These are phyloP conservation scores for Daldinia sp. DNA, from an alignment of 2,329 filamentous ascomycete genomes.

Conservation along the genomic window DNA sequence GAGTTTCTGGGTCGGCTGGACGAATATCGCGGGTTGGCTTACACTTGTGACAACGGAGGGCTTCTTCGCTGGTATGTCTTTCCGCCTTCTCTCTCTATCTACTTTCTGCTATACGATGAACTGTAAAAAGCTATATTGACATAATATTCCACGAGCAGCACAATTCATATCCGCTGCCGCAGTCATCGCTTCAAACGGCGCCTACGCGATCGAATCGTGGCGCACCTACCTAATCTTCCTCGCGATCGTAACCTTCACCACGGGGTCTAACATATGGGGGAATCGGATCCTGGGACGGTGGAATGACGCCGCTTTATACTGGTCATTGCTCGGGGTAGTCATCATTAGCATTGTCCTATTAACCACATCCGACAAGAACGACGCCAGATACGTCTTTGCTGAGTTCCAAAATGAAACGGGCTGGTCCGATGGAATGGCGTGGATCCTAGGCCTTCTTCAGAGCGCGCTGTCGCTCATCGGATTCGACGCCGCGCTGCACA, in stretches of 20 bases:
- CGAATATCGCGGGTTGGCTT: constrained; percentile 57
- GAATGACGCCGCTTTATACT: constrained; percentile 54
- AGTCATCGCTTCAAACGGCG: constrained; percentile 51
- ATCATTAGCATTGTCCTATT: constrained; percentile 55
- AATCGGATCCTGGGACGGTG: constrained; percentile 52
- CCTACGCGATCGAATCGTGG: constrained; percentile 50
- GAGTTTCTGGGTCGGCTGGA: constrained; percentile 56
- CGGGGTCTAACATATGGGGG: constrained; percentile 52
- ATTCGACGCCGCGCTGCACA: constrained; percentile 56
- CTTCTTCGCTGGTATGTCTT: constrained; percentile 51
- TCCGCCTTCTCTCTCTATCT: background rate
- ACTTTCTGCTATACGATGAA: background rate
- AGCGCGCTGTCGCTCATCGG: constrained; percentile 50
- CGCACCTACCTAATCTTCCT: constrained; percentile 55
- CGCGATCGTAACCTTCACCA: constrained; percentile 49
- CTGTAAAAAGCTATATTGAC: background rate
- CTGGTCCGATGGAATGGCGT: constrained; percentile 57
- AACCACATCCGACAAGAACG: constrained; percentile 52
- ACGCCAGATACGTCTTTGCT: constrained; percentile 54
- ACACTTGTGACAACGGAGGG: constrained; percentile 54
- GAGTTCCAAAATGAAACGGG: constrained; percentile 56
- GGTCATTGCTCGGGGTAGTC: constrained; percentile 53
- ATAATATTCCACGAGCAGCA: constrained; percentile 40
- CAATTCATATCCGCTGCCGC: constrained; percentile 55
- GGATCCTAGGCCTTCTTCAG: constrained; percentile 57